Conservation (phyloP, 805 yeast genomes). For the Sungouiella blattae region DNA sequence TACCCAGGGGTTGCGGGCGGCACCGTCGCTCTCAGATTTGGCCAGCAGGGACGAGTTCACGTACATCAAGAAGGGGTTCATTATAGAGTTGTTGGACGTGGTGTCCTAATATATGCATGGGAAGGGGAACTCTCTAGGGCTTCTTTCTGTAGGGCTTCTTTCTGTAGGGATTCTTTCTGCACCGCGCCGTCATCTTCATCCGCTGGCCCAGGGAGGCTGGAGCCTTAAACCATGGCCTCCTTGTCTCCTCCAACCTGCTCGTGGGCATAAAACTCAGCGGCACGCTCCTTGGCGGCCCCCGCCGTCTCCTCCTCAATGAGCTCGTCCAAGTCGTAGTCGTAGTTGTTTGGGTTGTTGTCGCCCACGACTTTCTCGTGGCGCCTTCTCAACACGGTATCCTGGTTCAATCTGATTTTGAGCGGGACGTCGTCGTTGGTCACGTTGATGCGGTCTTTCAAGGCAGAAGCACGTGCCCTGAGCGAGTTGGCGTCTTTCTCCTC, state of each 20-base stretch:
- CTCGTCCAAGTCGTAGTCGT: constrained; percentile 44
- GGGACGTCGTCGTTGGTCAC: constrained; percentile 38
- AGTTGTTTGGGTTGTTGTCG: constrained; percentile 38
- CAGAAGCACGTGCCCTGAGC: constrained; percentile 16
- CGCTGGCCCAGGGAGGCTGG: too few species aligned
- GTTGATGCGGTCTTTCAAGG: constrained; percentile 26
- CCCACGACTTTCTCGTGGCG: constrained; percentile 32
- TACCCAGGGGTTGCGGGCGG: neutral
- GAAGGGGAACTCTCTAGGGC: neutral
- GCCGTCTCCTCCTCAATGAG: constrained; percentile 35
- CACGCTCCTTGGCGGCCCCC: constrained; percentile 13
- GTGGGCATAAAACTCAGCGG: constrained; percentile 8
- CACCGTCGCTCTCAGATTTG: neutral
- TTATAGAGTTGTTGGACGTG: constrained; percentile 3
- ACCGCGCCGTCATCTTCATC: too few species aligned
- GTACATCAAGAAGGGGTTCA: constrained; percentile 4
- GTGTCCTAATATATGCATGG: neutral
- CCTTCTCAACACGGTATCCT: constrained; percentile 22
- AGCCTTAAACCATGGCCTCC: constrained; percentile 18
- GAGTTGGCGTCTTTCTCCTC: constrained; percentile 9
- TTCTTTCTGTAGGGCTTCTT: too few species aligned
- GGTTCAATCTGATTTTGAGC: constrained; percentile 27
- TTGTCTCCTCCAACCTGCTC: constrained; percentile 12
- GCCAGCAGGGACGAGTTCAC: constrained; percentile 1
- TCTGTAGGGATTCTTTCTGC: too few species aligned